Evolutionary conservation across 208 protist genomes (phyloP).

Genomic region (Borovskyia barvae): DNA sequence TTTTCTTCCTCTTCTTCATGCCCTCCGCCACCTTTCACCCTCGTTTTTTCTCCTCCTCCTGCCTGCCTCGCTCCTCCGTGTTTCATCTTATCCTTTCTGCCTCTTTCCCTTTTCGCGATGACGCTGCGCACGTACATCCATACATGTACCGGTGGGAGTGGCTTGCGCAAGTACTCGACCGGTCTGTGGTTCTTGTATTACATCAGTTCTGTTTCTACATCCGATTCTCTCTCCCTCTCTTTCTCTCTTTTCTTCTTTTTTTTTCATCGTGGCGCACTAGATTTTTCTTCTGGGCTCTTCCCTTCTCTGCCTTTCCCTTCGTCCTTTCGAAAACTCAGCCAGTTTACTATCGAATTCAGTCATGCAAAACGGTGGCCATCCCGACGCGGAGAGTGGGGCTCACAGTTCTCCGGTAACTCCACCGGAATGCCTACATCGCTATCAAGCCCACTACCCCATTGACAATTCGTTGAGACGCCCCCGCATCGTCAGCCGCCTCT

Average conservation of each 20-base stretch:
- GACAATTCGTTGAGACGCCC: too few species aligned
- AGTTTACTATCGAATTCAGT: not conserved
- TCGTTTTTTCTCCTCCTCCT: not conserved
- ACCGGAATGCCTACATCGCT: constrained; percentile 1
- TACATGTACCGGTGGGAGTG: too few species aligned
- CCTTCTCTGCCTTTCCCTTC: not conserved
- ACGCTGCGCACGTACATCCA: too few species aligned
- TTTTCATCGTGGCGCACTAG: too few species aligned
- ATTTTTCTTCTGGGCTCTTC: not conserved
- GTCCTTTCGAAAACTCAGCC: not conserved
- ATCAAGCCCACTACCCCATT: too few species aligned
- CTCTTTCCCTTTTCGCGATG: not conserved
- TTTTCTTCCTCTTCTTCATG: not conserved
- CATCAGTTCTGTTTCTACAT: not conserved
- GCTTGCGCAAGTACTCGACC: too few species aligned
- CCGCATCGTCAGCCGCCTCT: not conserved
- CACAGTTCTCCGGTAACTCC: not conserved
- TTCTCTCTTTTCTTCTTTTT: not conserved
- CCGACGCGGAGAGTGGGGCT: constrained; percentile 9
- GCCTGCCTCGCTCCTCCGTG: not conserved
- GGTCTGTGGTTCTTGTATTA: not conserved
- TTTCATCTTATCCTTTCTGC: not conserved
- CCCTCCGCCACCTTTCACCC: too few species aligned
- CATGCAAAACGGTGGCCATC: constrained; percentile 10
- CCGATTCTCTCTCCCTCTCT: not conserved